A percentile compares a stretch with the other conserved stretches of the same genome.
These are phyloP conservation scores for Raphanus sativus DNA, from an alignment of 345 rosid genomes.

Conservation along the genomic window DNA sequence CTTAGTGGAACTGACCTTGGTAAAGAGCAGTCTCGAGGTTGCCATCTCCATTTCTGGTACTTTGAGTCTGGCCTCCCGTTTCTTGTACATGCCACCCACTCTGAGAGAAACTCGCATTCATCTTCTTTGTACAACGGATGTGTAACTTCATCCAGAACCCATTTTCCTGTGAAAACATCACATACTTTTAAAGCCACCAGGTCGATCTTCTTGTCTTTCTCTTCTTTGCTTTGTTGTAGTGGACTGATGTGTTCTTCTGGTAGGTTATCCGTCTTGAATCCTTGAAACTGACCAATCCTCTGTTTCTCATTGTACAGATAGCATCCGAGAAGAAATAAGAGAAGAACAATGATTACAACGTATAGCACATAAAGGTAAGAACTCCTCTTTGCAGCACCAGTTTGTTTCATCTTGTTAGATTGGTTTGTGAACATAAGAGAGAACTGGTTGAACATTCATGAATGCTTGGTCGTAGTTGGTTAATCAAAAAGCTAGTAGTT, in stretches of 20 bases:
- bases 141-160: conserved; percentile 68
- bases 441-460: background rate
- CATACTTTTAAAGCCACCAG: conserved; percentile 45
- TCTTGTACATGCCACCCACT: conserved; percentile 64
- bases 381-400: conserved; percentile 21
- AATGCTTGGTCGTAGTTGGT: background rate
- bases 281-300: conserved; percentile 29
- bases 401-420: conserved; percentile 22
- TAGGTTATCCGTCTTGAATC: conserved; percentile 2
- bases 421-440: conserved; percentile 7
- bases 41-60: conserved; percentile 96
- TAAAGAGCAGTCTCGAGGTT: conserved; percentile 80
- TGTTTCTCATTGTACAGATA: conserved; percentile 34
- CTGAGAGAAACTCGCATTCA: conserved; percentile 65
- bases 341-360: conserved; percentile 34
- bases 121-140: conserved; percentile 73
- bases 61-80: conserved; percentile 80
- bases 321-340: conserved; percentile 52
- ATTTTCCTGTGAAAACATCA: conserved; percentile 72
- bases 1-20: conserved; percentile 52
- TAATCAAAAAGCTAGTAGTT: background rate
- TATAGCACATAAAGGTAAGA: conserved; percentile 39
- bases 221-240: background rate
- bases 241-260: background rate
- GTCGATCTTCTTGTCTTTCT: conserved; percentile 15